phyloP scores from a whole-genome alignment of 2,329 filamentous ascomycete genomes.

The Penicillium decumbens region DNA sequence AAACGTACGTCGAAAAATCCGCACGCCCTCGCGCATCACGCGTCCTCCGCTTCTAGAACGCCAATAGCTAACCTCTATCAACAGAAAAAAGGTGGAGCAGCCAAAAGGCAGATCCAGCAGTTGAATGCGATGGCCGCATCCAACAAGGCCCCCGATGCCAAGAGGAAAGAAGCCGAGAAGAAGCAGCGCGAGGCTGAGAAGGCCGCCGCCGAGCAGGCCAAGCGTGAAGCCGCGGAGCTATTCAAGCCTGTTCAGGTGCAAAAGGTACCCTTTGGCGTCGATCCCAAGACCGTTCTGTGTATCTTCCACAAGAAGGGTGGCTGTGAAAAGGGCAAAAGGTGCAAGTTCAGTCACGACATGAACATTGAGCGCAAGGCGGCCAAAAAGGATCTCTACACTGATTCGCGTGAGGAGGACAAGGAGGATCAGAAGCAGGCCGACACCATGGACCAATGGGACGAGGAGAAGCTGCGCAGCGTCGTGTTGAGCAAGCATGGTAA shows the following conservation, averaged over 20 bases:
- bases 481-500: slow-evolving; percentile 97
- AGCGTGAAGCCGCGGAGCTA: slow-evolving; percentile 71
- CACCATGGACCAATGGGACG: slow-evolving; percentile 95
- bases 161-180: slow-evolving; percentile 67
- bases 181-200: slow-evolving; percentile 75
- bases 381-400: slow-evolving; percentile 88
- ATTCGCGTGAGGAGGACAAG: slow-evolving; percentile 63
- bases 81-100: slow-evolving; percentile 83
- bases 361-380: slow-evolving; percentile 84
- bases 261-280: slow-evolving; percentile 95
- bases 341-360: slow-evolving; percentile 94
- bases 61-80: slow-evolving; percentile 16
- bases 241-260: slow-evolving; percentile 94
- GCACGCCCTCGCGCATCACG: slow-evolving; percentile 5
- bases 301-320: slow-evolving; percentile 96
- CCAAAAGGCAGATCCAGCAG: slow-evolving; percentile 85
- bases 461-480: slow-evolving; percentile 87
- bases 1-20: slow-evolving; percentile 54
- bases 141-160: slow-evolving; percentile 79
- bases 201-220: slow-evolving; percentile 79
- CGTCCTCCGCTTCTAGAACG: slow-evolving; percentile 1
- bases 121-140: slow-evolving; percentile 68
- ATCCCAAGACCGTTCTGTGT: slow-evolving; percentile 95
- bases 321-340: slow-evolving; percentile 96
- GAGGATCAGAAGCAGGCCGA: slow-evolving; percentile 77